Evolutionary conservation across 2,329 filamentous ascomycete species (phyloP), one percentile per base, ranked within the genome.

Genomic region (Paecilomyces sp.): DNA sequence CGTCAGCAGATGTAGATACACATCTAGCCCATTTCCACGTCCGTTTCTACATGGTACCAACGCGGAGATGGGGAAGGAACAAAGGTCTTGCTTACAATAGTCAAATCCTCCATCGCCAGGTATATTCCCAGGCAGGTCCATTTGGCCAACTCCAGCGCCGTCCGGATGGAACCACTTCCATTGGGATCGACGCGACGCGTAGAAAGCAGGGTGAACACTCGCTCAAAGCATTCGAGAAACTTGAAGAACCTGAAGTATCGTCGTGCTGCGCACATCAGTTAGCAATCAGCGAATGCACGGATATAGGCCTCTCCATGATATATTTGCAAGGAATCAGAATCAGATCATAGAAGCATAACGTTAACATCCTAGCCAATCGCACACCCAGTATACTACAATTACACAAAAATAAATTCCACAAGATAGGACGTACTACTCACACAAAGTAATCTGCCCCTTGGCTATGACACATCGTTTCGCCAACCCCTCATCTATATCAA

Each of bases 231-330:
- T 54, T 85, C 84, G 57, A 89, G 73, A 69, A 88, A 90, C 66
- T 86, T 85, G 70, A 90, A 88, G 60, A 89, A 76, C 12, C 89
- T 85, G 68, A 91, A 81, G 72, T 84, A 86, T 24, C 88, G 83
- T 41, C 89, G 80, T 31, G 75, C 80, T 53, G 51, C 13, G n/a
- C 3, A 28, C 3, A 28, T 53, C 28, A 53, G 24, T 12, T 3
- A 30, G 7, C 13, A 12, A 11, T 25, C 24, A 13, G n/a, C 13
- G 25, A 22, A 18, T 24, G 50, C 50, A 53, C 4, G 9, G 25
- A 25, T 4, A 7, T 24, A 53, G 13, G 12, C 24, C 50, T 28
- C 18, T 53, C 12, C n/a, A 28, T 8, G 25, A 53, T 24, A 53
- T 18, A 18, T 28, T n/a, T 13, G 11, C 34, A 41, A 15, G n/a